These are phyloP conservation scores for Gracilaria vermiculophylla DNA, from an alignment of 23 red algal genomes.

Conservation along the genomic window DNA sequence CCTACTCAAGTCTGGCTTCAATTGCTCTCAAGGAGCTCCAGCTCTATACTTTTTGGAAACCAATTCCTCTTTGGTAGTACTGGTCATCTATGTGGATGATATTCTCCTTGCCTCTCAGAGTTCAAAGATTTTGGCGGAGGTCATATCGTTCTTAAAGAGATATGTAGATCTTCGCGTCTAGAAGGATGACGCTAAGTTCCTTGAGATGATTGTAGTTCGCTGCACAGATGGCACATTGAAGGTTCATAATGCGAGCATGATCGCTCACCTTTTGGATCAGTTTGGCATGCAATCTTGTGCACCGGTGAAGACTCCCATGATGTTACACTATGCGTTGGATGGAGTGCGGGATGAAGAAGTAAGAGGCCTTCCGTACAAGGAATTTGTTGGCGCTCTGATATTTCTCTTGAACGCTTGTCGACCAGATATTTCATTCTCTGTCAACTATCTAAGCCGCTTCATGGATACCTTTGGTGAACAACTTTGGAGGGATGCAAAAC, in stretches of 20 bases:
- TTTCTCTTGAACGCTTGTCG: conserved; percentile 15
- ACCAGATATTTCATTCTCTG: conserved; percentile 57
- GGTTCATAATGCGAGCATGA: conserved; percentile 17
- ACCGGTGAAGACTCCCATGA: background rate
- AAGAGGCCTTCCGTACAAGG: background rate
- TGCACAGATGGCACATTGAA: background rate
- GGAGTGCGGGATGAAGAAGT: background rate
- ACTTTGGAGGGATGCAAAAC: conserved; percentile 39
- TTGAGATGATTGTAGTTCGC: background rate
- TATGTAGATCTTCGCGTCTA: conserved; percentile 2
- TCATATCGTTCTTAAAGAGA: background rate
- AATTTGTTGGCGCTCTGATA: conserved; percentile 14
- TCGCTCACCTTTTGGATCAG: background rate
- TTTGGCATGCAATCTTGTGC: conserved; percentile 21
- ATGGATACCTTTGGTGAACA: conserved; percentile 10
- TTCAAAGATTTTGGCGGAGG: background rate
- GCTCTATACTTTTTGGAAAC: background rate
- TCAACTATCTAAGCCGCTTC: background rate
- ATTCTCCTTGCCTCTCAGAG: background rate
- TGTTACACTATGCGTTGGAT: background rate
- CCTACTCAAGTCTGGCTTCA: background rate
- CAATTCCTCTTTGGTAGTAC: background rate
- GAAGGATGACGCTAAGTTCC: conserved; percentile 20
- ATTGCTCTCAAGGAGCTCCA: conserved; percentile 1
- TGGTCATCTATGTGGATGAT: conserved; percentile 36